These are phyloP conservation scores for Backusella liffmaniae DNA, from an alignment of 192 early-diverging fungal genomes.

Conservation along the genomic window DNA sequence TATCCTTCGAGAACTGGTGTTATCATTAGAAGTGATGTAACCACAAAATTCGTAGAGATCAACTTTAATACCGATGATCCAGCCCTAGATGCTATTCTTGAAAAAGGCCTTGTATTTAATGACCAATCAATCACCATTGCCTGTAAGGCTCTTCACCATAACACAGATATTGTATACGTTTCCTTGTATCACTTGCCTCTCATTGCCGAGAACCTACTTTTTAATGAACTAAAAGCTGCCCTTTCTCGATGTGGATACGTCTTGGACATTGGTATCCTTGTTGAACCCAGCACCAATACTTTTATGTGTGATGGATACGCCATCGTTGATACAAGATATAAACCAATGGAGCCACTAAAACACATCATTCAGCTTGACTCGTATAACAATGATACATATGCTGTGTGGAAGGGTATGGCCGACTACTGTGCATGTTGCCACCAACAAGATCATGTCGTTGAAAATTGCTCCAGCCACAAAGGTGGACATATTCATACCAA, in stretches of 20 bases:
- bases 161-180: neutral
- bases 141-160: neutral
- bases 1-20: neutral
- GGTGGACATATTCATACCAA: neutral
- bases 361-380: neutral
- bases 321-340: neutral
- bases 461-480: neutral
- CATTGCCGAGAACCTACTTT: neutral
- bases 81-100: neutral
- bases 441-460: neutral
- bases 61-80: neutral
- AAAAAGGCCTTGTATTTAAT: neutral
- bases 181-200: neutral
- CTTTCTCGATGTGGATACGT: neutral
- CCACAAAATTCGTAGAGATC: neutral
- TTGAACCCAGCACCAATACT: neutral
- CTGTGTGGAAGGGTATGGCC: neutral
- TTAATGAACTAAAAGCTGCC: neutral
- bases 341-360: neutral
- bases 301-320: neutral
- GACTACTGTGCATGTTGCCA: neutral
- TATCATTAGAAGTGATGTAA: neutral
- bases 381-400: neutral
- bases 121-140: neutral
- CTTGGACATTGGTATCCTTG: neutral